These are phyloP conservation scores for Codiaeum variegatum DNA, from an alignment of 441 rosid species.

Conservation along the genomic window DNA sequence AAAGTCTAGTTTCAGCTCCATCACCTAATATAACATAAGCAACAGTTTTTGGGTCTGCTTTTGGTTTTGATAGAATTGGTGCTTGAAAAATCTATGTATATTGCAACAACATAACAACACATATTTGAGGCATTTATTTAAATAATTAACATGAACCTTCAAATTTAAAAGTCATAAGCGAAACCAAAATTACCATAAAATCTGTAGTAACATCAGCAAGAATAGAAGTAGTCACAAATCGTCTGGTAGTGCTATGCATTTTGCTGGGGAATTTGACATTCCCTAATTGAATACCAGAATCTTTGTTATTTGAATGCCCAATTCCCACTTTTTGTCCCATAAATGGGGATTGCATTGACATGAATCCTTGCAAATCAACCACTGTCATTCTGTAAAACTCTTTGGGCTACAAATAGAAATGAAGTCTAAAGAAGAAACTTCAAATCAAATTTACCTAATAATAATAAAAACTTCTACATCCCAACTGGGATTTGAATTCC, in stretches of 20 bases:
- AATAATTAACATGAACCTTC: background rate
- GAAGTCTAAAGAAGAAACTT: background rate
- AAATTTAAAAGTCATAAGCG: background rate
- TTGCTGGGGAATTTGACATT: slow-evolving; percentile 21
- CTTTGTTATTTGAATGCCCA: slow-evolving; percentile 15
- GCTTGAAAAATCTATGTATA: slow-evolving; percentile 41
- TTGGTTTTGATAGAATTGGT: slow-evolving; percentile 31
- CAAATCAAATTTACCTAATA: slow-evolving; percentile 1
- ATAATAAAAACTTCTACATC: background rate
- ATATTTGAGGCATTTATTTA: slow-evolving; percentile 3
- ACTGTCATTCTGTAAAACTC: slow-evolving; percentile 16
- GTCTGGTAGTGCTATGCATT: slow-evolving; percentile 21
- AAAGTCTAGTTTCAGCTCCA: slow-evolving; percentile 83
- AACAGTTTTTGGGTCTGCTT: slow-evolving; percentile 76
- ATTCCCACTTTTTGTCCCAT: slow-evolving; percentile 24
- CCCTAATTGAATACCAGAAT: slow-evolving; percentile 25
- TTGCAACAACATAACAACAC: slow-evolving; percentile 18
- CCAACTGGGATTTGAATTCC: background rate
- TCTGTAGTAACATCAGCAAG: slow-evolving; percentile 56
- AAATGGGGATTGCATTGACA: slow-evolving; percentile 32
- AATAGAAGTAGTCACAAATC: slow-evolving; percentile 31
- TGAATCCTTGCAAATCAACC: slow-evolving; percentile 30
- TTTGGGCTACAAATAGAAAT: slow-evolving; percentile 12
- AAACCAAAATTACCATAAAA: slow-evolving; percentile 32
- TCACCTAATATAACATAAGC: slow-evolving; percentile 84